phyloP scores from a whole-genome alignment of 2,329 filamentous ascomycete genomes.

The Dactylonectria estremocensis region DNA sequence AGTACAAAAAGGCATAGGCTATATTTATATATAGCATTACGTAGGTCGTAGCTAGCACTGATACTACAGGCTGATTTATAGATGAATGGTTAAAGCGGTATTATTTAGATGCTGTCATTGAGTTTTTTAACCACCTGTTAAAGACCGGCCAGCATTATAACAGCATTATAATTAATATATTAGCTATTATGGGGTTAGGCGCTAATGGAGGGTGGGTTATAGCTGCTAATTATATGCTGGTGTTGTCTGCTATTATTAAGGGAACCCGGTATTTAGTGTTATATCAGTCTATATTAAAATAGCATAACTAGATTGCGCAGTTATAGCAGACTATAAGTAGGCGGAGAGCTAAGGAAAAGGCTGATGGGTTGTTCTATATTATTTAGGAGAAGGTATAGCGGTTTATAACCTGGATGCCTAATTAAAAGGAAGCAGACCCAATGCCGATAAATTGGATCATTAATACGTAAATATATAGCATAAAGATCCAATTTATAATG shows the following conservation, averaged over 20 bases:
- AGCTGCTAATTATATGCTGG: slow-evolving; percentile 13
- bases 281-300: slow-evolving; percentile 10
- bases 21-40: too few relatives aligned
- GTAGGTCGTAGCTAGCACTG: not conserved
- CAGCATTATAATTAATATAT: slow-evolving; percentile 24
- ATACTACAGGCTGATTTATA: not conserved
- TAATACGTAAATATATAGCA: slow-evolving; percentile 16
- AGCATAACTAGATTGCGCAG: not conserved
- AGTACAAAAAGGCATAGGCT: not conserved
- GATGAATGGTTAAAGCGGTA: not conserved
- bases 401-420: slow-evolving; percentile 9
- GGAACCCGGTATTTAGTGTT: slow-evolving; percentile 9
- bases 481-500: slow-evolving; percentile 13
- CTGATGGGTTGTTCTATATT: slow-evolving; percentile 10
- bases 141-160: slow-evolving; percentile 19
- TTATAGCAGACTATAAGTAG: slow-evolving; percentile 11
- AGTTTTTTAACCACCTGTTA: slow-evolving; percentile 11
- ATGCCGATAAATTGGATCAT: slow-evolving; percentile 24
- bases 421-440: slow-evolving; percentile 4
- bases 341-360: slow-evolving; percentile 6
- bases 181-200: slow-evolving; percentile 14
- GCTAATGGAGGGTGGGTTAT: not conserved
- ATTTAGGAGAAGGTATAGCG: slow-evolving; percentile 16
- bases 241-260: slow-evolving; percentile 18
- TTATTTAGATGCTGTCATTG: slow-evolving; percentile 14